Evolutionary conservation across 192 early-diverging fungal species (phyloP).

Genomic region (Helicostylum pulchrum): DNA sequence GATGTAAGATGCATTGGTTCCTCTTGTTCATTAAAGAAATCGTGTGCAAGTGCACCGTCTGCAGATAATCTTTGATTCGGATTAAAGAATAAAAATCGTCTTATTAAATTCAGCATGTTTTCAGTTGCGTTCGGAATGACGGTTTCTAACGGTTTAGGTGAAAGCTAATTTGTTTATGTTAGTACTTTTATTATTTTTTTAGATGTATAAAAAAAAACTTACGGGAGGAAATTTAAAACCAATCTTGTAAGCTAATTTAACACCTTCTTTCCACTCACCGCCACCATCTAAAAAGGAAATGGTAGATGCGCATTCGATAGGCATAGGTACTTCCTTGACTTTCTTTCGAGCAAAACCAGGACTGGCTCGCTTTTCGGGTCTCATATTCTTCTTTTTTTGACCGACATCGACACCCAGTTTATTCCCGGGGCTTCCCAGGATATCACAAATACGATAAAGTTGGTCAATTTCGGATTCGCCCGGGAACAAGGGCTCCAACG

Average conservation of each 20-base stretch:
- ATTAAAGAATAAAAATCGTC: slow-evolving; percentile 74
- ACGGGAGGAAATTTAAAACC: slow-evolving; percentile 61
- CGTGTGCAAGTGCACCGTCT: slow-evolving; percentile 50
- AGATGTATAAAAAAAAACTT: slow-evolving; percentile 10
- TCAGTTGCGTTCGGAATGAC: slow-evolving; percentile 60
- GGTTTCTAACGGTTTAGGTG: slow-evolving; percentile 50
- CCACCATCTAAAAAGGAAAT: slow-evolving; percentile 21
- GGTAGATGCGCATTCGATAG: not conserved
- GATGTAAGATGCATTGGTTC: slow-evolving; percentile 8
- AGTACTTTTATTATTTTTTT: slow-evolving; percentile 9
- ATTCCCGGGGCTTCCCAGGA: slow-evolving; percentile 72
- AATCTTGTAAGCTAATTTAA: slow-evolving; percentile 59
- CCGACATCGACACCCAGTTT: not conserved
- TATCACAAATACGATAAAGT: slow-evolving; percentile 74
- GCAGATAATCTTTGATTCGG: slow-evolving; percentile 76
- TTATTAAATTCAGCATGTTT: slow-evolving; percentile 60
- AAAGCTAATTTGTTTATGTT: slow-evolving; percentile 7
- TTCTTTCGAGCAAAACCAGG: slow-evolving; percentile 34
- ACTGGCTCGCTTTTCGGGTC: slow-evolving; percentile 21
- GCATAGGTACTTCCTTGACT: not conserved
- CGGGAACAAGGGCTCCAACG: slow-evolving; percentile 87
- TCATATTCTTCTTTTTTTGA: not conserved
- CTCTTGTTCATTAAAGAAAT: slow-evolving; percentile 17
- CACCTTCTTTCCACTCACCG: slow-evolving; percentile 73
- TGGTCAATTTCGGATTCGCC: slow-evolving; percentile 92